These are phyloP conservation scores for Fistulinella cinereoalba DNA, from an alignment of 1,284 basidiomycete species.

Conservation along the genomic window DNA sequence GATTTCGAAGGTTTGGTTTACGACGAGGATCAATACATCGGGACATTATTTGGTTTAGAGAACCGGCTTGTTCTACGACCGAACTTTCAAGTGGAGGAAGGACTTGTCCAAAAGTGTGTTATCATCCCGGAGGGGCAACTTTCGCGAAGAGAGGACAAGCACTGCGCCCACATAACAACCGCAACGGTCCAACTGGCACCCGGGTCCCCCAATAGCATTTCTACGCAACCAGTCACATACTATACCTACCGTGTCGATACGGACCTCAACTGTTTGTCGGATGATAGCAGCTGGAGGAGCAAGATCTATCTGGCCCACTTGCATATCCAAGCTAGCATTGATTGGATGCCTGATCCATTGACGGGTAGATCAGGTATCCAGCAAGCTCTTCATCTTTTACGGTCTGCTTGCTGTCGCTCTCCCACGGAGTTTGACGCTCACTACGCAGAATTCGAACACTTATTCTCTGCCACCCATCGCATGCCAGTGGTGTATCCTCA, in stretches of 20 bases:
- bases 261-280: slow-evolving; percentile 38
- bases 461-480: background rate
- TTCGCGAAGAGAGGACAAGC: no score
- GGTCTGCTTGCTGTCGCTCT: slow-evolving; percentile 38
- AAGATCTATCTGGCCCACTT: slow-evolving; percentile 42
- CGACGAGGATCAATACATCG: slow-evolving; percentile 19
- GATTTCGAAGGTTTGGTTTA: slow-evolving; percentile 14
- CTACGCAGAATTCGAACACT: no score
- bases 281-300: slow-evolving; percentile 35
- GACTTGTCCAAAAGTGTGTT: no score
- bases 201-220: no score
- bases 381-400: slow-evolving; percentile 41
- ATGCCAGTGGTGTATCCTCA: background rate
- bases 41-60: slow-evolving; percentile 26
- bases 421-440: slow-evolving; percentile 28
- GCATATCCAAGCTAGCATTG: slow-evolving; percentile 46
- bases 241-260: slow-evolving; percentile 41
- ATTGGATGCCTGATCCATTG: slow-evolving; percentile 41
- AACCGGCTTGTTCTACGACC: slow-evolving; percentile 38
- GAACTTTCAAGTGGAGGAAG: background rate
- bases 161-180: no score
- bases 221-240: slow-evolving; percentile 21
- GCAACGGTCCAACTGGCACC: slow-evolving; percentile 25
- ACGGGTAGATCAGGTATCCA: slow-evolving; percentile 45
- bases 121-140: no score